phyloP scores from a whole-genome alignment of 495 filamentous ascomycete species.

The Echria macrotheca region DNA sequence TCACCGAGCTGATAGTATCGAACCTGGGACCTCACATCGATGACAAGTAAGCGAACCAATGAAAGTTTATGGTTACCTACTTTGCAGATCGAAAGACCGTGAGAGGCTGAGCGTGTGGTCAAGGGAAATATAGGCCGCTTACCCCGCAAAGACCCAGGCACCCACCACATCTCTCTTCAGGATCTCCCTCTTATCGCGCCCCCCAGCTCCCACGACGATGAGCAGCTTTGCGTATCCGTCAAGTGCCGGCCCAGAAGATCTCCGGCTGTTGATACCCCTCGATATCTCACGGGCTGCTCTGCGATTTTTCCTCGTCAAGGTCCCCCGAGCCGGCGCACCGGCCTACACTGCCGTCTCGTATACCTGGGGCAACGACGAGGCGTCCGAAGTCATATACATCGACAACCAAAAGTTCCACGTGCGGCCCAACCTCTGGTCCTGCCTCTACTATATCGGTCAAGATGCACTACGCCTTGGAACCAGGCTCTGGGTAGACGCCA shows the following conservation, averaged over 20 bases:
- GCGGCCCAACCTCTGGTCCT: neutral
- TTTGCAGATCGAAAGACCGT: no score
- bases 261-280: neutral
- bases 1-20: no score
- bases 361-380: slow-evolving; percentile 2
- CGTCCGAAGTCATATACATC: slow-evolving; percentile 3
- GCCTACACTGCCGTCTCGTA: slow-evolving; percentile 1
- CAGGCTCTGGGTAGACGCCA: no score
- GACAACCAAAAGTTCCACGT: slow-evolving; percentile 2
- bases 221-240: neutral
- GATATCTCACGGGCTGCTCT: neutral
- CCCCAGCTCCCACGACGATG: no score
- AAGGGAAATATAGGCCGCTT: no score
- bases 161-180: no score
- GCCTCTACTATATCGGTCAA: neutral
- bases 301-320: neutral
- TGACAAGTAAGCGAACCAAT: no score
- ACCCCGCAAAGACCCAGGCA: no score
- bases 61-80: no score
- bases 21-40: no score
- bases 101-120: no score
- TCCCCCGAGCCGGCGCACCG: neutral
- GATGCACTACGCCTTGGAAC: neutral
- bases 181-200: no score
- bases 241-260: neutral